Base-by-base conservation (phyloP, 192 early-diverging fungal species). In the Coemansia sp. region DNA sequence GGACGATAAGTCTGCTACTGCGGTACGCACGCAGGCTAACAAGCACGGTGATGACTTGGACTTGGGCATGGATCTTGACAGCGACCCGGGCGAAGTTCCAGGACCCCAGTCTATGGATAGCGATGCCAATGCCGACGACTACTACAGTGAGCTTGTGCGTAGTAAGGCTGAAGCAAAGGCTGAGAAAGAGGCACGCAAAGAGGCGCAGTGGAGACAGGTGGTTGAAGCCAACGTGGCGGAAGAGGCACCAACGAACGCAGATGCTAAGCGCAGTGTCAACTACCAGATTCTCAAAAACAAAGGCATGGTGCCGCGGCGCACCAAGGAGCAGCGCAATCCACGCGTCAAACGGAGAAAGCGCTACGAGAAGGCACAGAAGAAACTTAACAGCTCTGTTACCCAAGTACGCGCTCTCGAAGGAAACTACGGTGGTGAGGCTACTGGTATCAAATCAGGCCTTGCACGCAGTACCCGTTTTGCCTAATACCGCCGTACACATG, bases 201-300 rank as follows among this genome's bases (percentile, higher is more conserved):
- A 74, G 50, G 67, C 52, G 6, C 73, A 83, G 59, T 71, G 72
- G 70, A 65, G 64, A 39, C 63, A 61, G 27, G 66, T 80, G 50
- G 72, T 72, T 21, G 75, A 76, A 8, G 84, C 74, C 33, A 78
- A 88, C 56, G 67, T 56, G 52, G 85, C 66, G 54, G 80, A 69
- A 67, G 87, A 89, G 52, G 70, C 74, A 0, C 53, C 61, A 2
- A 70, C 89, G 58, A 78, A 63, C 6, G 78, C 70, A 27, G 87
- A 84, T 27, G 63, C 78, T 33, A 96, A 96, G 80, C 92, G 97
- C 32, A 72, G 79, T 23, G 90, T 92, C 30, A 90, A 87, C 61
- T 95, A 90, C 80, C 87, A 92, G 63, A 98, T 98, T 68, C 85
- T 96, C 69, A 90, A 94, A 78, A 98, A 98, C 85, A 92, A 93